Conservation (phyloP, 140 eudicot genomes). For the Stevia rebaudiana region DNA sequence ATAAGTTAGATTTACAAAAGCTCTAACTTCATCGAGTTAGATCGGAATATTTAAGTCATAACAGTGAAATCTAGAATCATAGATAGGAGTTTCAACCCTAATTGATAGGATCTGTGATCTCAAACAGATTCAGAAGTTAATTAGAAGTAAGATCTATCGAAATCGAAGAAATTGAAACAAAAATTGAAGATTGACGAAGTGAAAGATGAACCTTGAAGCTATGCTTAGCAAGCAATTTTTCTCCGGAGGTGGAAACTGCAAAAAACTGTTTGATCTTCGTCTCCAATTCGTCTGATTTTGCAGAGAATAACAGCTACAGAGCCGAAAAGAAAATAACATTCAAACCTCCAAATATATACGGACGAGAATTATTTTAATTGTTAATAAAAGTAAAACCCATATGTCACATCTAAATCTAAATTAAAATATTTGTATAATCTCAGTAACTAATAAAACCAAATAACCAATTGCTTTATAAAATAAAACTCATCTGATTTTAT, state of each 20-base stretch:
- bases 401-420: background rate
- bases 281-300: constrained; percentile 12
- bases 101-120: constrained; percentile 9
- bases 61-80: background rate
- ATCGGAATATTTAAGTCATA: background rate
- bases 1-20: constrained; percentile 8
- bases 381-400: background rate
- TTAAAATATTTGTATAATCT: no score
- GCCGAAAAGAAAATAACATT: constrained; percentile 22
- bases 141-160: constrained; percentile 7
- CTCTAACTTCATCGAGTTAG: background rate
- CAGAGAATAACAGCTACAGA: constrained; percentile 25
- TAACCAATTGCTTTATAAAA: background rate
- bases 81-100: background rate
- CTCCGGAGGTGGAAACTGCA: constrained; percentile 28
- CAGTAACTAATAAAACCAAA: background rate
- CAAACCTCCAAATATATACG: constrained; percentile 15
- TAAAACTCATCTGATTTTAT: background rate
- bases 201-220: constrained; percentile 20
- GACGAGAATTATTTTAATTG: no score
- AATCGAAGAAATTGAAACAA: background rate
- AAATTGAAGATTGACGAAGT: background rate
- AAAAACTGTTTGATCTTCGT: background rate
- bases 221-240: constrained; percentile 39
- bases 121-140: background rate